Evolutionary conservation across 257 asterid species (phyloP), one percentile per base, ranked within the genome.

Genomic region (Salvia miltiorrhiza): DNA sequence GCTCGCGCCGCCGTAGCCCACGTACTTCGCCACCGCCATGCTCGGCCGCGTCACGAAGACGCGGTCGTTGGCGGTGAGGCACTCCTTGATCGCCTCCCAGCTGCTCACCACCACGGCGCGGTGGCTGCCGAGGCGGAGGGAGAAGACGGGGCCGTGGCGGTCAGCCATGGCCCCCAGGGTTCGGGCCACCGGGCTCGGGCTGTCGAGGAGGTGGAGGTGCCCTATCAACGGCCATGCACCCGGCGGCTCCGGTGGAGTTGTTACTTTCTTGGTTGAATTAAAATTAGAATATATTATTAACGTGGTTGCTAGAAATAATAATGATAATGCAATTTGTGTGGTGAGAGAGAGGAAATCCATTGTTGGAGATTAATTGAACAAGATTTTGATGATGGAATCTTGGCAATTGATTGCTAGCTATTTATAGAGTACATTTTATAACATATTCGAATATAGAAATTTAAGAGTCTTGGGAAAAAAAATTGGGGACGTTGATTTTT

Each of bases 171-270:
- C 70, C 17, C 83, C 95, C 0, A 88, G 81, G 48, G 43, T 80
- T 13, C 85, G 76, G 2, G 79, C 78, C 19, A 72, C 66, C 0
- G 95, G 82, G 7, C n/a, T 3, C 1, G n/a, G 47, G n/a, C 77
- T 81, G 0, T 69, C 26, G n/a, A n/a, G n/a, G n/a, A n/a, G n/a
- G n/a, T n/a, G n/a, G n/a, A n/a, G 88, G 39, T 88, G 93, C 49
- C 93, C 95, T 5, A 88, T 79, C 23, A 86, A 16, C 12, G 93
- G 95, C 87, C 76, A 81, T 2, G 93, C 84, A 4, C 89, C 87
- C 0, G 83, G 77, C 19, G 79, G 76, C 62, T 80, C 73, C 11
- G 95, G 85, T 4, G 82, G 82, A 2, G 32, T 17, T 28, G 1
- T 19, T 0, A 0, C 24, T n/a, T 72, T 9, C 20, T 11, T 16